Evolutionary conservation across 1,139 yeast genomes (phyloP).

Genomic region (Suhomyces yuchorum): DNA sequence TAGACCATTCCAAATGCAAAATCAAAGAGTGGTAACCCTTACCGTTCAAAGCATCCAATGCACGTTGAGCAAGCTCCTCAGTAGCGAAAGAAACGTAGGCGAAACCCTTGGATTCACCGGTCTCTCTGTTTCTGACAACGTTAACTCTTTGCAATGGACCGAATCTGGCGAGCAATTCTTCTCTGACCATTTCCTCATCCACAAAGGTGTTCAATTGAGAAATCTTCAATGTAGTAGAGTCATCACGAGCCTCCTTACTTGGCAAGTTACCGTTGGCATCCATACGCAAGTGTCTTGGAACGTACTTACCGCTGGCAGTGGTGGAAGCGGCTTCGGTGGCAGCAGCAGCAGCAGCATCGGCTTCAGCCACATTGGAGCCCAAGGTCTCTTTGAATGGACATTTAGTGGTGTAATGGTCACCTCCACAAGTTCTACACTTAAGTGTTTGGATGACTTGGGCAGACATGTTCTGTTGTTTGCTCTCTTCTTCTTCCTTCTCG

Average conservation of each 20-base stretch:
- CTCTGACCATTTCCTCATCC: conserved; percentile 79
- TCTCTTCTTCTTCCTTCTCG: conserved; percentile 56
- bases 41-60: conserved; percentile 80
- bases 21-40: conserved; percentile 92
- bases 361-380: conserved; percentile 52
- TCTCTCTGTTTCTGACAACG: conserved; percentile 87
- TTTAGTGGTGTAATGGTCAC: conserved; percentile 89
- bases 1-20: conserved; percentile 71
- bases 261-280: conserved; percentile 59
- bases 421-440: conserved; percentile 90
- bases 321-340: conserved; percentile 33
- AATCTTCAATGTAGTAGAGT: conserved; percentile 83
- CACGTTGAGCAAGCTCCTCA: conserved; percentile 71
- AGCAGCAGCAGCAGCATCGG: conserved; percentile 34
- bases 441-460: conserved; percentile 39
- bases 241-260: conserved; percentile 68
- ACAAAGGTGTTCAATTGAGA: conserved; percentile 89
- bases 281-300: conserved; percentile 77
- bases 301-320: conserved; percentile 53
- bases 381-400: conserved; percentile 96
- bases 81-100: conserved; percentile 90
- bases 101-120: conserved; percentile 93
- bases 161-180: conserved; percentile 67
- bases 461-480: conserved; percentile 52
- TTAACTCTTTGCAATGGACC: conserved; percentile 82